Evolutionary conservation across 106 monocot genomes (phyloP), one percentile per base, ranked within the genome.

Genomic region (Apostasia ramifera): DNA sequence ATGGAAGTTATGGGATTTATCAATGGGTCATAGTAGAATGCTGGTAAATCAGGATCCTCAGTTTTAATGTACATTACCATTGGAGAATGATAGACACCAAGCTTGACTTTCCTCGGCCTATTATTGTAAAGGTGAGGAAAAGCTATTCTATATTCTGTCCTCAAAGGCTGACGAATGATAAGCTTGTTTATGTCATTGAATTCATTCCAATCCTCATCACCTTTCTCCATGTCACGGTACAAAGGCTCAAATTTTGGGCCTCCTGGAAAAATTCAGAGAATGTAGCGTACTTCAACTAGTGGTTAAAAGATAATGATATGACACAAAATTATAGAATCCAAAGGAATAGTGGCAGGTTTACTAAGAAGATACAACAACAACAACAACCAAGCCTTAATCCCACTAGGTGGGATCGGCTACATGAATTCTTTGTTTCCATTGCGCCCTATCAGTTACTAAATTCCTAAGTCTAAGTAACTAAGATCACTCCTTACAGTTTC

Each of bases 111-210:
- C 73, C 97, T 86, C 5, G 97, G 97, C 41, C 97, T 78, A 67
- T 98, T 98, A 65, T 98, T 98, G 76, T 98, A 98, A 9, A 98
- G 76, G 79, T 98, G 97, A 41, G 97, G 97, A 72, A 98, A 98
- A 1, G 97, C 97, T 61, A 98, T 98, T 81, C 87, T 82, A 59
- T 98, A 98, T 77, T 98, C 97, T 37, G 97, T 98, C 57, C 97
- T 82, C n/a, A 98, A 81, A 48, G 97, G 97, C 44, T 89, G 89
- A 1, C 97, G 92, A 70, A 98, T 98, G 39, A 98, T 98, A 60
- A 98, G 89, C 54, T 98, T 98, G 70, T 98, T 98, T 59, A 98
- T 98, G 78, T 98, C 97, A 83, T 98, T 98, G 65, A 98, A 98
- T 72, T 98, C 97, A 74, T 98, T 98, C 97, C 97, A 98, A 63